phyloP scores from a whole-genome alignment of 2,329 filamentous ascomycete genomes.

The Aschersonia sp. region DNA sequence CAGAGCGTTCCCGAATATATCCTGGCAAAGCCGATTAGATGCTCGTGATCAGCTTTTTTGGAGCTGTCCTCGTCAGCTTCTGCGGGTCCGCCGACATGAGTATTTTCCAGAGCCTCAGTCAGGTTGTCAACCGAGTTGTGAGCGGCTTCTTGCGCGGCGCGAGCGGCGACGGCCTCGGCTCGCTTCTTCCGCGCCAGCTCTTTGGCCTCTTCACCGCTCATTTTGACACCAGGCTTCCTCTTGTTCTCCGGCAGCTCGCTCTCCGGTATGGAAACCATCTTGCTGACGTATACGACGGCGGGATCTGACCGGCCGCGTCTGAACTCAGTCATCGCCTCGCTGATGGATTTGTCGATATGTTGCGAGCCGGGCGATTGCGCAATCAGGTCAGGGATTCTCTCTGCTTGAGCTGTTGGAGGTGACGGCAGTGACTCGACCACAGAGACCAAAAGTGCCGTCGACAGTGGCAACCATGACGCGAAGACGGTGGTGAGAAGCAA shows the following conservation, averaged over 20 bases:
- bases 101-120: slow-evolving; percentile 43
- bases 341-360: slow-evolving; percentile 53
- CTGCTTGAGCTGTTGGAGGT: slow-evolving; percentile 64
- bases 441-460: slow-evolving; percentile 82
- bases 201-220: slow-evolving; percentile 80
- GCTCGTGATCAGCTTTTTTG: slow-evolving; percentile 60
- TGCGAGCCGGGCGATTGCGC: slow-evolving; percentile 64
- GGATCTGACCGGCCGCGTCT: slow-evolving; percentile 57
- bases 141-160: slow-evolving; percentile 43
- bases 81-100: slow-evolving; percentile 38
- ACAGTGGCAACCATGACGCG: slow-evolving; percentile 79
- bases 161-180: slow-evolving; percentile 65
- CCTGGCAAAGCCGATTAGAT: slow-evolving; percentile 86
- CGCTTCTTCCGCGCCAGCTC: slow-evolving; percentile 80
- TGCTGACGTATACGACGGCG: slow-evolving; percentile 89
- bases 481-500: slow-evolving; percentile 79
- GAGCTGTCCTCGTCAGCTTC: slow-evolving; percentile 29
- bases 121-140: slow-evolving; percentile 39
- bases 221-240: slow-evolving; percentile 44
- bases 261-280: slow-evolving; percentile 91
- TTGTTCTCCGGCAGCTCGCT: slow-evolving; percentile 86
- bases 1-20: slow-evolving; percentile 84
- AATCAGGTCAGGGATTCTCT: slow-evolving; percentile 66
- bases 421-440: slow-evolving; percentile 88
- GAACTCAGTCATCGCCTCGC: slow-evolving; percentile 72